These are phyloP conservation scores for Saitozyma sp. DNA, from an alignment of 768 basidiomycete genomes.

Conservation along the genomic window DNA sequence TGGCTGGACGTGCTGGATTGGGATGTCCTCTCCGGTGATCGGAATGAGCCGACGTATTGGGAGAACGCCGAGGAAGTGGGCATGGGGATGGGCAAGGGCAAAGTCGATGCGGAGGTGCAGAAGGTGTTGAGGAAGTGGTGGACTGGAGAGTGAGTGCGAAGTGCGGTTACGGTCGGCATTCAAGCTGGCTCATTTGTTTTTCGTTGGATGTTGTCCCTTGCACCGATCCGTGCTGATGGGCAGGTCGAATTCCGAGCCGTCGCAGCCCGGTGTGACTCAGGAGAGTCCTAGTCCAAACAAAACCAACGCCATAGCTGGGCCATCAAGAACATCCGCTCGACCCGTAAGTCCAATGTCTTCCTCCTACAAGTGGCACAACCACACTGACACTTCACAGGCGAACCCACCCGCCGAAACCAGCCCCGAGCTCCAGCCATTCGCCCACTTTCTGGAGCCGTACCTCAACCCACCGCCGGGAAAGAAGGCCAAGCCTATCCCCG, in stretches of 20 bases:
- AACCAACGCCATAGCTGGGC: too few relatives aligned
- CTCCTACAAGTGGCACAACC: too few relatives aligned
- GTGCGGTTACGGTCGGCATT: background rate
- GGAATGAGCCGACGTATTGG: conserved; percentile 28
- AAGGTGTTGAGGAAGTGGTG: conserved; percentile 39
- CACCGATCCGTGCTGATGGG: too few relatives aligned
- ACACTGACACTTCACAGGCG: too few relatives aligned
- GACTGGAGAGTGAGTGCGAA: conserved; percentile 34
- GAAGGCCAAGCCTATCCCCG: conserved; percentile 27
- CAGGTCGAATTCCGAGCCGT: too few relatives aligned
- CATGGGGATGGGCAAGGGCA: conserved; percentile 10
- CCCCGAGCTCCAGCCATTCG: too few relatives aligned
- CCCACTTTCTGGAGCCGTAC: conserved; percentile 20
- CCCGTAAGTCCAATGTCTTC: too few relatives aligned
- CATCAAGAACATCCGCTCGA: too few relatives aligned
- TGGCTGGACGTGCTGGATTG: conserved; percentile 27
- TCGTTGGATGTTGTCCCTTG: too few relatives aligned
- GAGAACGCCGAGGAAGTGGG: conserved; percentile 18
- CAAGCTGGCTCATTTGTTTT: background rate
- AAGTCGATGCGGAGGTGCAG: conserved; percentile 21
- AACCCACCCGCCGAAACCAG: too few relatives aligned
- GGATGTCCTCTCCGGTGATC: conserved; percentile 23
- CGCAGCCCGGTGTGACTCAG: too few relatives aligned
- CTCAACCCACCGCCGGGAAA: conserved; percentile 9
- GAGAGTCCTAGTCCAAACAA: too few relatives aligned